Conservation (phyloP, 148 eudicot genomes). For the Fagopyrum esculentum region DNA sequence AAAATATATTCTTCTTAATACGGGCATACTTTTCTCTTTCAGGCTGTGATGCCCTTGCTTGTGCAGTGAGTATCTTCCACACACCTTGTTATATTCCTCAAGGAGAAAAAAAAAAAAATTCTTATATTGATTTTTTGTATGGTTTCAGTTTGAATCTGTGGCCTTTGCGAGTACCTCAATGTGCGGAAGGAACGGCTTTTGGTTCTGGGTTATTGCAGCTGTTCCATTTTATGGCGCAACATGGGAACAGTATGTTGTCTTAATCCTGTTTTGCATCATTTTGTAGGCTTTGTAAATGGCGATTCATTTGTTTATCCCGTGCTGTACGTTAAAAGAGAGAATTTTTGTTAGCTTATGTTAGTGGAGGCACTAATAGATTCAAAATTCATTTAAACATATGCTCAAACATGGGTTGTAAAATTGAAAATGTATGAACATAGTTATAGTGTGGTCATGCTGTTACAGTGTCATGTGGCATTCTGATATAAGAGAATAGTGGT, state of each 20-base stretch:
- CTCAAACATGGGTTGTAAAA: not conserved
- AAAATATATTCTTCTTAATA: not conserved
- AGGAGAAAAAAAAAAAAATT: not conserved
- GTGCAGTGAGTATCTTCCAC: slow-evolving; percentile 55
- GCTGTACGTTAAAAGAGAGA: no score
- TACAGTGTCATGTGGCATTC: no score
- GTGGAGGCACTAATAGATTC: no score
- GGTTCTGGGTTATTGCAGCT: slow-evolving; percentile 88
- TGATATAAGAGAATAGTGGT: no score
- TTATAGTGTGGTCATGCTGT: no score
- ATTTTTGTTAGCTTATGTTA: no score
- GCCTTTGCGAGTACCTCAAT: slow-evolving; percentile 89
- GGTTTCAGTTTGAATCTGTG: slow-evolving; percentile 69
- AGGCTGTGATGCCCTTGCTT: slow-evolving; percentile 93
- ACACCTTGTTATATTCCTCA: slow-evolving; percentile 8
- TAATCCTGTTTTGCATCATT: not conserved
- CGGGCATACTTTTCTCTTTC: slow-evolving; percentile 21
- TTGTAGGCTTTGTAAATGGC: not conserved
- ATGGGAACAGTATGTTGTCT: slow-evolving; percentile 79
- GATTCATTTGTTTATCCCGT: no score
- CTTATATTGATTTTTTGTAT: slow-evolving; percentile 4
- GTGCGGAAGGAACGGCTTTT: slow-evolving; percentile 80
- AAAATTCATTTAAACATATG: not conserved
- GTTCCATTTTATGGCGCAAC: slow-evolving; percentile 89
- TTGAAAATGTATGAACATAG: no score